Conservation (phyloP, 1,284 basidiomycete species). For the Rhodotorula sp. region DNA sequence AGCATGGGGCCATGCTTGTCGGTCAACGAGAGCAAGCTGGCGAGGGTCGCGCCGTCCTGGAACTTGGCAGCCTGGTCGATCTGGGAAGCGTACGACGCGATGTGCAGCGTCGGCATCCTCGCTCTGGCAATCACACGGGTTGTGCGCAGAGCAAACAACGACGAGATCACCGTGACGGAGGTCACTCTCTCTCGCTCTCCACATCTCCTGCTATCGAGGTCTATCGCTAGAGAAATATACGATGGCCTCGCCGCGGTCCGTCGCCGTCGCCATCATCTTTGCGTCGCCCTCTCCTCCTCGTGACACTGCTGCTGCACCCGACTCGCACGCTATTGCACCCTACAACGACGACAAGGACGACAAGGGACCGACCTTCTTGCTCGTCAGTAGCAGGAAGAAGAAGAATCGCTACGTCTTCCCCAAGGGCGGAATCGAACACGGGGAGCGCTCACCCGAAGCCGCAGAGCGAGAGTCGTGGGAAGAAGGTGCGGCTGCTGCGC, state of each 20-base stretch:
- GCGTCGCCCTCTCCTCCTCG: background rate
- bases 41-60: slow-evolving; percentile 19
- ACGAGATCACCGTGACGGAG: background rate
- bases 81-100: slow-evolving; percentile 5
- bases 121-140: background rate
- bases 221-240: too few relatives aligned
- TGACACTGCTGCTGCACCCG: background rate
- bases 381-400: slow-evolving; percentile 30
- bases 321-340: background rate
- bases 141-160: background rate
- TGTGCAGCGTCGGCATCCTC: slow-evolving; percentile 7
- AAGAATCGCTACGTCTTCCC: slow-evolving; percentile 34
- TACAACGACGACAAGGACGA: background rate
- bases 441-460: slow-evolving; percentile 16
- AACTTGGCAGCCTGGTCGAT: slow-evolving; percentile 14
- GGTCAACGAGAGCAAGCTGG: slow-evolving; percentile 10
- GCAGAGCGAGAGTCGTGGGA: slow-evolving; percentile 38
- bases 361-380: slow-evolving; percentile 17
- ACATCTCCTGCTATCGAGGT: background rate
- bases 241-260: slow-evolving; percentile 25
- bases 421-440: slow-evolving; percentile 36
- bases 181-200: background rate
- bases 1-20: slow-evolving; percentile 9
- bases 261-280: slow-evolving; percentile 29
- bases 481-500: slow-evolving; percentile 27